Conservation (phyloP, 1,284 basidiomycete species). For the Marasmius oreades region DNA sequence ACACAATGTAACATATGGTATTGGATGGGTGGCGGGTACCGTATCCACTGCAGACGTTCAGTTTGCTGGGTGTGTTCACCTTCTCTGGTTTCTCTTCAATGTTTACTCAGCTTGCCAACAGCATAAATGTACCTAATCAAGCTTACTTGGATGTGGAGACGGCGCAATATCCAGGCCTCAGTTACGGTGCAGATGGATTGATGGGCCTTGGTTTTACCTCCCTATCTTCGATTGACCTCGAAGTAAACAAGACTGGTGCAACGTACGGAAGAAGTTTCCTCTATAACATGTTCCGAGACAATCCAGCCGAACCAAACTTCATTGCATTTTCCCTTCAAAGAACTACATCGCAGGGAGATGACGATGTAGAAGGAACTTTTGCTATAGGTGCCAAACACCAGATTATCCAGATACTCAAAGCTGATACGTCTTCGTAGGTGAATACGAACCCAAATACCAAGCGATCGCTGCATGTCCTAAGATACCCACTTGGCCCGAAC, state of each 20-base stretch:
- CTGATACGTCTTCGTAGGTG: slow-evolving; percentile 38
- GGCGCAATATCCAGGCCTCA: slow-evolving; percentile 66
- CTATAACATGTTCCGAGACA: slow-evolving; percentile 68
- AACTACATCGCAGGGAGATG: slow-evolving; percentile 39
- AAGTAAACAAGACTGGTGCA: slow-evolving; percentile 53
- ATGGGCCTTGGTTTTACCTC: slow-evolving; percentile 75
- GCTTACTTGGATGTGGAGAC: slow-evolving; percentile 61
- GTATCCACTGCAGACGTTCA: slow-evolving; percentile 57
- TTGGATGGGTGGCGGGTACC: slow-evolving; percentile 69
- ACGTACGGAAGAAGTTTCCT: slow-evolving; percentile 64
- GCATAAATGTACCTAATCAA: slow-evolving; percentile 62
- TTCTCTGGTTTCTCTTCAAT: neutral
- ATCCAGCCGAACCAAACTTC: slow-evolving; percentile 69
- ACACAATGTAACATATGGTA: slow-evolving; percentile 68
- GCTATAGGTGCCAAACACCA: slow-evolving; percentile 51
- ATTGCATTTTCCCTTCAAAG: slow-evolving; percentile 72
- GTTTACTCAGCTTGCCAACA: slow-evolving; percentile 23
- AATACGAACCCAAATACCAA: slow-evolving; percentile 59
- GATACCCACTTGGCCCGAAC: slow-evolving; percentile 69
- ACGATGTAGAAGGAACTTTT: slow-evolving; percentile 62
- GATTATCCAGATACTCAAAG: slow-evolving; percentile 1
- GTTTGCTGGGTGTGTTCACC: slow-evolving; percentile 59
- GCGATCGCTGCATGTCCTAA: slow-evolving; percentile 48
- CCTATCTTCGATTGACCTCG: slow-evolving; percentile 63
- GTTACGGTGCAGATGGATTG: slow-evolving; percentile 70